Evolutionary conservation across 2,329 filamentous ascomycete species (phyloP), one percentile per base, ranked within the genome.

Genomic region (Fusarium gaditjirri): DNA sequence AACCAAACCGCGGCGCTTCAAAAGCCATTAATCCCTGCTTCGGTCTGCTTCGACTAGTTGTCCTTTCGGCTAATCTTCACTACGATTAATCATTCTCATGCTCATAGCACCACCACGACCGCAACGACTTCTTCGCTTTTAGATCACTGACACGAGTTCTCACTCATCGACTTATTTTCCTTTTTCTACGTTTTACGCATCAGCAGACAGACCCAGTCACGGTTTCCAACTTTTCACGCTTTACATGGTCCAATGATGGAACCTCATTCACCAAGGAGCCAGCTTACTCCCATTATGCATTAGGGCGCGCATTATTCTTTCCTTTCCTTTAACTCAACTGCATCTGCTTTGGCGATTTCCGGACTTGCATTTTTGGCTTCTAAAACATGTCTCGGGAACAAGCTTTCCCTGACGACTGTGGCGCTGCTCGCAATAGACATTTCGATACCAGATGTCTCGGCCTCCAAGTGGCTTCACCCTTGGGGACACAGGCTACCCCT

Each of bases 71-170:
- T 65, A 63, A 61, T 61, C 38, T 31, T 61, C 29, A 61, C 66
- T 29, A 75, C 65, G 61, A 65, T 59, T 72, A 77, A 76, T 75
- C 61, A 52, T 57, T 53, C 52, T 66, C 53, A 73, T 77, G 73
- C 68, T 77, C 76, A 75, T 70, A 76, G 65, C 67, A 68, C 70
- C 65, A 72, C 74, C 69, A 75, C 73, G 76, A 77, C 76, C 68
- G 76, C 66, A 75, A 77, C 72, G 76, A 77, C 70, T 64, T 58
- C 64, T 75, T 72, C 72, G 72, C 73, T 75, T 66, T 74, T 78
- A 77, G 74, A 77, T 66, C 69, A 47, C 53, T 67, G 68, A 70
- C 73, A 61, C 73, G 73, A 72, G 68, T 76, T 68, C 59, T 65
- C 62, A 67, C 73, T 70, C 64, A 65, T 60, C 73, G 64, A 71